Conservation (phyloP, 768 basidiomycete species). For the Mycena vitilis region DNA sequence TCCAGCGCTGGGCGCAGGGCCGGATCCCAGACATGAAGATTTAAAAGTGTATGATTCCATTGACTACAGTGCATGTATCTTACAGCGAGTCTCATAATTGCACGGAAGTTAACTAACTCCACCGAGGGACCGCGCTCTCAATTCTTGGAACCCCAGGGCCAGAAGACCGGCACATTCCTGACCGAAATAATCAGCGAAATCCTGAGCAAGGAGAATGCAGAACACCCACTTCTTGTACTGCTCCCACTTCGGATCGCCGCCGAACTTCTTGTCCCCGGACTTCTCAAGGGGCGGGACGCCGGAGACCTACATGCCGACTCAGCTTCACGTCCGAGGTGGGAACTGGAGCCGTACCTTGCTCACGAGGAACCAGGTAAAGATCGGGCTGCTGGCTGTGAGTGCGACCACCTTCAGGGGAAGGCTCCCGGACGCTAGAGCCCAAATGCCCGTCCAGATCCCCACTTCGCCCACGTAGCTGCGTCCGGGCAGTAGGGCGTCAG, state of each 20-base stretch:
- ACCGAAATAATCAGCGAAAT: conserved; percentile 3
- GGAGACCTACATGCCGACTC: conserved; percentile 55
- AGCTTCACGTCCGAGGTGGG: not conserved
- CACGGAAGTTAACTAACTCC: no score
- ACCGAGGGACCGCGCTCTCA: conserved; percentile 1
- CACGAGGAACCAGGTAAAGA: conserved; percentile 73
- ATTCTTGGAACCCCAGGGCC: conserved; percentile 54
- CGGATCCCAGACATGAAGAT: no score
- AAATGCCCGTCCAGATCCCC: conserved; percentile 76
- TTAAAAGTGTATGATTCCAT: no score
- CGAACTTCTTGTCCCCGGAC: conserved; percentile 66
- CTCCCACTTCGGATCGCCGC: conserved; percentile 64
- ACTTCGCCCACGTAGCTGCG: conserved; percentile 78
- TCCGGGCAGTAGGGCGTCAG: not conserved
- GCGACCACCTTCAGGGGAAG: conserved; percentile 57
- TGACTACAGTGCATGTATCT: no score
- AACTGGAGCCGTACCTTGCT: conserved; percentile 54
- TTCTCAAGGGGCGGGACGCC: conserved; percentile 80
- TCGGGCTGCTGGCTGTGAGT: conserved; percentile 66
- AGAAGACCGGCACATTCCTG: conserved; percentile 58
- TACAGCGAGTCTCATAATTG: no score
- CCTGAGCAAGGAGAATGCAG: not conserved
- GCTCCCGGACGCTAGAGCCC: conserved; percentile 63
- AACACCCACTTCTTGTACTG: conserved; percentile 64
- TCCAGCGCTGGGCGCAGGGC: no score